Evolutionary conservation across 495 filamentous ascomycete genomes (phyloP).

Genomic region (Aspergillus taichungensis): DNA sequence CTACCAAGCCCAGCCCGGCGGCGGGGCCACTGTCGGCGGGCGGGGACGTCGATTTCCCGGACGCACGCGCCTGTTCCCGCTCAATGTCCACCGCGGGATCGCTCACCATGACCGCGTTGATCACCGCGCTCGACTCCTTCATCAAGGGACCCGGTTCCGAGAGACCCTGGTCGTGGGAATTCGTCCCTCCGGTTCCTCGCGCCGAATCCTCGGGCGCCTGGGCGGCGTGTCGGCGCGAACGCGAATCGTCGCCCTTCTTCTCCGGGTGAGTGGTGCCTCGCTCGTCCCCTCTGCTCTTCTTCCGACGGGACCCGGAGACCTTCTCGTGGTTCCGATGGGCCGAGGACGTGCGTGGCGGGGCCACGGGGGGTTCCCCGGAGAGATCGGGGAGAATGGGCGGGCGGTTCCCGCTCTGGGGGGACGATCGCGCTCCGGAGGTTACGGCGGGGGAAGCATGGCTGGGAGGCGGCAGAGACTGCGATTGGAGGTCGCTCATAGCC

Average conservation of each 20-base stretch:
- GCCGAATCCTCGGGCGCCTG: slow-evolving; percentile 22
- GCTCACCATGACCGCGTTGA: slow-evolving; percentile 69
- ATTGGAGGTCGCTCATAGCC: slow-evolving; percentile 37
- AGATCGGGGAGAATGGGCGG: slow-evolving; percentile 28
- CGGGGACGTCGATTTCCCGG: slow-evolving; percentile 49
- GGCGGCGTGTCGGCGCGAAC: slow-evolving; percentile 22
- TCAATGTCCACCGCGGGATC: slow-evolving; percentile 73
- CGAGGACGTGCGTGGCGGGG: slow-evolving; percentile 38
- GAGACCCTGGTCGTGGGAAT: slow-evolving; percentile 1
- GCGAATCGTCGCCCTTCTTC: slow-evolving; percentile 18
- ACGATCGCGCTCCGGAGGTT: slow-evolving; percentile 18
- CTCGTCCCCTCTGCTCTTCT: slow-evolving; percentile 26
- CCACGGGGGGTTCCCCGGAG: slow-evolving; percentile 31
- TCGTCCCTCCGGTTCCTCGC: slow-evolving; percentile 12
- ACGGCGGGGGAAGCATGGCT: slow-evolving; percentile 26
- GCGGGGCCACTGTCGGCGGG: slow-evolving; percentile 41
- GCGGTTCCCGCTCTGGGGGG: slow-evolving; percentile 26
- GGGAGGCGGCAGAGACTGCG: slow-evolving; percentile 27
- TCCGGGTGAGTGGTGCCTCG: slow-evolving; percentile 26
- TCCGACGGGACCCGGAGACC: slow-evolving; percentile 24
- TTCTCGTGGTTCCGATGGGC: slow-evolving; percentile 32
- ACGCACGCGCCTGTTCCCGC: slow-evolving; percentile 64
- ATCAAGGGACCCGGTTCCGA: slow-evolving; percentile 17
- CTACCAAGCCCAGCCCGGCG: slow-evolving; percentile 46
- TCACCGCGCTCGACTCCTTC: slow-evolving; percentile 44